Base-by-base conservation (phyloP, 2,329 filamentous ascomycete genomes). In the Claviceps pazoutovae region DNA sequence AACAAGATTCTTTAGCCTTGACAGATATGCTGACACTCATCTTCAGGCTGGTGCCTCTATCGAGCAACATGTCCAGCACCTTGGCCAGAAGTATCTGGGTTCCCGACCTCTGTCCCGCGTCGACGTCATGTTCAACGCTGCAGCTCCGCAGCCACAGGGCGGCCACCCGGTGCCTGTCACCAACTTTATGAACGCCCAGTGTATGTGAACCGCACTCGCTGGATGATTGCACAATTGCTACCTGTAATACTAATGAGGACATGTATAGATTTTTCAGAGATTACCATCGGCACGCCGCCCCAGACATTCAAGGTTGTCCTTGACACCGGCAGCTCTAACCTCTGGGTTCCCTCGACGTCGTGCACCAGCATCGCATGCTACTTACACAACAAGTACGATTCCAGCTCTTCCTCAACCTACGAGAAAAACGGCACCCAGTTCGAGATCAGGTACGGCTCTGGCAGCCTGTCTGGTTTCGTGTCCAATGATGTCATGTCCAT, bases 141-240 rank as follows among this genome's bases (percentile, higher is more conserved):
- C 82, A 53, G 78, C 82, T 50, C 71, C 87, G 64, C 75, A 84
- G 59, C 70, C 74, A 52, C 78, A 86, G 57, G 74, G 71, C 58
- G 78, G 79, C 54, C 91, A 97, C 71, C 80, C 83, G 53, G 86
- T 98, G 43, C 87, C 91, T 53, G 83, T 98, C 62, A 87, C 82
- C 72, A 98, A 98, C 82, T 98, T 96, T 75, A 75, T 97, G 75
- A 98, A 98, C 66, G 93, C 93, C 54, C 93, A 98, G 73, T 98
- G 90, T 95, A 84, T 65, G 86, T 73, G 19, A 2, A 14, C 9
- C 4, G 4, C 37, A 21, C 5, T 14, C 3, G 26, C 7, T 16
- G 30, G 9, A 34, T 36, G n/a, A 17, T 37, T 8, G 5, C 21
- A 38, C 0, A 19, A 4, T 26, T 23, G 16, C 37, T 17, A 7